A percentile compares a stretch with the other conserved stretches of the same genome.
Evolutionary conservation across 202 grass and related monocot species (phyloP).

Genomic region (Digitaria exilis): DNA sequence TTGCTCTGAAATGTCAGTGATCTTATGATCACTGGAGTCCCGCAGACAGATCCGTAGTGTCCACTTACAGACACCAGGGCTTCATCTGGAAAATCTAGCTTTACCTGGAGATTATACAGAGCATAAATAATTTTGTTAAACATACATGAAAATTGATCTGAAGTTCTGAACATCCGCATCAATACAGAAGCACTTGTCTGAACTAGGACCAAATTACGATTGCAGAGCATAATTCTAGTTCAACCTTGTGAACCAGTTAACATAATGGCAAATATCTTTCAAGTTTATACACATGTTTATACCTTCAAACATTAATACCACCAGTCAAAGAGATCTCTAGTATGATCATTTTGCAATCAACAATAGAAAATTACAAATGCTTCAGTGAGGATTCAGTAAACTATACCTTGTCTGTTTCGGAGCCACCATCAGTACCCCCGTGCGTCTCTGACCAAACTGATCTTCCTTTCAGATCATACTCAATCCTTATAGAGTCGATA

Average conservation of each 20-base stretch:
- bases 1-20: constrained; percentile 83
- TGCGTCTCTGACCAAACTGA: constrained; percentile 64
- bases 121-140: not conserved
- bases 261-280: not conserved
- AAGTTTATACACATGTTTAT: constrained; percentile 7
- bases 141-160: constrained; percentile 10
- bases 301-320: not conserved
- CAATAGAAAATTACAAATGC: not conserved
- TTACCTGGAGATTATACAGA: constrained; percentile 48
- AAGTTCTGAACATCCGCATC: not conserved
- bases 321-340: not conserved
- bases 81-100: constrained; percentile 69
- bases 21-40: constrained; percentile 61
- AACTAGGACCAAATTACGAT: not conserved
- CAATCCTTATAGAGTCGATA: constrained; percentile 64
- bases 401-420: constrained; percentile 60
- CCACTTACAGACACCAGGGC: constrained; percentile 63
- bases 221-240: not conserved
- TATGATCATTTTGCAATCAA: not conserved
- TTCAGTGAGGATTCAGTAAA: not conserved
- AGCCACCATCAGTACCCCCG: constrained; percentile 58
- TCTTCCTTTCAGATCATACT: constrained; percentile 61
- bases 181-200: not conserved
- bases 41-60: constrained; percentile 63
- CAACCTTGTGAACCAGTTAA: not conserved